phyloP scores from a whole-genome alignment of 2,329 filamentous ascomycete genomes.

The Exutisphaerella laricina region DNA sequence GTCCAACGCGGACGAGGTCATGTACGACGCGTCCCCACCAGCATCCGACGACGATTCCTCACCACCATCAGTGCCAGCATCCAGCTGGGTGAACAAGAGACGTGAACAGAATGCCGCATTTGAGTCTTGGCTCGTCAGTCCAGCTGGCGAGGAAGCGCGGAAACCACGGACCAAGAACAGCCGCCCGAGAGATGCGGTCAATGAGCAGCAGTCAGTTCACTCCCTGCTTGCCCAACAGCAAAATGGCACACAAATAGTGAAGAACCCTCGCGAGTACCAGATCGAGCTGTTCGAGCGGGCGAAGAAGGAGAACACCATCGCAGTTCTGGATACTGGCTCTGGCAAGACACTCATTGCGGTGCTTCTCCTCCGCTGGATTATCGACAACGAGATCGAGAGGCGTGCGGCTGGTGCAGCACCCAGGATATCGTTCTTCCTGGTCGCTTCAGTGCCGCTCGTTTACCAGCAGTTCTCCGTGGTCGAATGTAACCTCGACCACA shows the following conservation, averaged over 20 bases:
- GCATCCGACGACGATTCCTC: slow-evolving; percentile 21
- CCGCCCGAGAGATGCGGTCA: slow-evolving; percentile 30
- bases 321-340: slow-evolving; percentile 89
- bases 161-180: slow-evolving; percentile 35
- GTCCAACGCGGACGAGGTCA: slow-evolving; percentile 3
- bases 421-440: slow-evolving; percentile 79
- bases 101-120: slow-evolving; percentile 41
- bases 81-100: slow-evolving; percentile 34
- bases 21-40: slow-evolving; percentile 3
- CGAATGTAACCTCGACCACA: slow-evolving; percentile 70
- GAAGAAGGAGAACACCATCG: slow-evolving; percentile 79
- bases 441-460: slow-evolving; percentile 78
- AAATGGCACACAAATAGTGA: slow-evolving; percentile 54
- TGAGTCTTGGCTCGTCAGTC: slow-evolving; percentile 38
- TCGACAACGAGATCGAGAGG: slow-evolving; percentile 71
- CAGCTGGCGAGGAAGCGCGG: slow-evolving; percentile 41
- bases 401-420: slow-evolving; percentile 55
- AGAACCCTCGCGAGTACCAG: slow-evolving; percentile 82
- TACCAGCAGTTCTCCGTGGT: slow-evolving; percentile 85
- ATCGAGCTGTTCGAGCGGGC: slow-evolving; percentile 84
- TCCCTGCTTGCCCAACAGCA: slow-evolving; percentile 51
- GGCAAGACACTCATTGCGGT: slow-evolving; percentile 97
- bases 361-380: slow-evolving; percentile 68
- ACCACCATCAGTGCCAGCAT: slow-evolving; percentile 15
- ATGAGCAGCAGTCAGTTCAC: slow-evolving; percentile 49